phyloP scores from a whole-genome alignment of 208 protist species.

The Hexamita inflata region DNA sequence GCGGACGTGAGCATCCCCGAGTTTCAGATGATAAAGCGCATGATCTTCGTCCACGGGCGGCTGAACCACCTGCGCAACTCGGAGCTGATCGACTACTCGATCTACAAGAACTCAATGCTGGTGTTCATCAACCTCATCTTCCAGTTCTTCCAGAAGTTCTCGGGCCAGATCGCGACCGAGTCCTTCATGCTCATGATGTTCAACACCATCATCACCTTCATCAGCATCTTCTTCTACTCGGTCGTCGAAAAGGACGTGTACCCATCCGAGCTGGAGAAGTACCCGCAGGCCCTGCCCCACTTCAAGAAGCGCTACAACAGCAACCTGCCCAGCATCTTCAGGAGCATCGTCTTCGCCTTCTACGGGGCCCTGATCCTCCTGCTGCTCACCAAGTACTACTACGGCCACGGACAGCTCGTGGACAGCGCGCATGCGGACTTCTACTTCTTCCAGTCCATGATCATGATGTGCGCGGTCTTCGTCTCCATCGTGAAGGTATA shows the following conservation, averaged over 20 bases:
- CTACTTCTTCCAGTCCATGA: no score
- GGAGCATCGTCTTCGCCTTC: not conserved
- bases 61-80: slow-evolving; percentile 8
- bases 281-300: not conserved
- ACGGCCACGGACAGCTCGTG: no score
- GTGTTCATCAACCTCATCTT: not conserved
- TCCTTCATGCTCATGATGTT: not conserved
- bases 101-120: slow-evolving; percentile 21
- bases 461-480: no score
- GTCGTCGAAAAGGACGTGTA: not conserved
- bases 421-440: no score
- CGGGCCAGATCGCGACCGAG: not conserved
- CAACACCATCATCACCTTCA: slow-evolving; percentile 21
- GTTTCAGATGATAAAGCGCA: slow-evolving; percentile 2
- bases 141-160: not conserved
- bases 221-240: not conserved
- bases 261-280: not conserved
- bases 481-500: no score
- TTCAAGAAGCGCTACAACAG: not conserved
- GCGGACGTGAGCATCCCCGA: slow-evolving; percentile 25
- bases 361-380: no score
- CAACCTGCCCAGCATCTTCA: not conserved
- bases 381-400: no score
- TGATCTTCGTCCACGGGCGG: slow-evolving; percentile 23
- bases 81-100: slow-evolving; percentile 21